These are phyloP conservation scores for Davidsoniella neocaledoniae DNA, from an alignment of 2,329 filamentous ascomycete species.

Conservation along the genomic window DNA sequence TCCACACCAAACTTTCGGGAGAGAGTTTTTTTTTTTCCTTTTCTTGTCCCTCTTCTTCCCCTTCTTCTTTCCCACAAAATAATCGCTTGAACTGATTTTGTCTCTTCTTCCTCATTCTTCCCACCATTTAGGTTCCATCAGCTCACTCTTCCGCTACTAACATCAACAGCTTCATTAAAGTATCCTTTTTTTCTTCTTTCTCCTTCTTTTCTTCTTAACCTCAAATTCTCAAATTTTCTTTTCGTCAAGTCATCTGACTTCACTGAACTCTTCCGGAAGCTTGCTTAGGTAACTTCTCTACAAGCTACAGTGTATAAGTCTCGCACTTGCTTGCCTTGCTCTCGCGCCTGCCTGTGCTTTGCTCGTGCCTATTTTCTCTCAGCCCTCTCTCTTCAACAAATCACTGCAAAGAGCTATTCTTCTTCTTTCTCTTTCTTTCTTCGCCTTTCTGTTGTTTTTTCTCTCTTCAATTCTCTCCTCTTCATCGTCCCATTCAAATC, in stretches of 20 bases:
- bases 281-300: background rate
- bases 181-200: conserved; percentile 1
- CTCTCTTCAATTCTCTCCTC: background rate
- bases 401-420: background rate
- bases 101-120: background rate
- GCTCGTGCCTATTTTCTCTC: background rate
- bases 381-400: background rate
- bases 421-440: background rate
- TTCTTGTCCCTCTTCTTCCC: background rate
- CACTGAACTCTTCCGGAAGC: too few species aligned
- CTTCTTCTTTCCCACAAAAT: background rate
- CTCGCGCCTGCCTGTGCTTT: too few species aligned
- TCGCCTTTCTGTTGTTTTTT: background rate
- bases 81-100: too few species aligned
- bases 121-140: conserved; percentile 4
- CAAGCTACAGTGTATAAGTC: conserved; percentile 4
- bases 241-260: background rate
- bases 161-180: conserved; percentile 8
- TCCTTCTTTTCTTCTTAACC: background rate
- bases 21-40: background rate
- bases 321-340: background rate
- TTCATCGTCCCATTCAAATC: too few species aligned
- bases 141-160: too few species aligned
- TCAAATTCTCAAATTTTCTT: background rate
- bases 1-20: background rate